Conservation (phyloP, 805 yeast species). For the Ogataea dorogensis region DNA sequence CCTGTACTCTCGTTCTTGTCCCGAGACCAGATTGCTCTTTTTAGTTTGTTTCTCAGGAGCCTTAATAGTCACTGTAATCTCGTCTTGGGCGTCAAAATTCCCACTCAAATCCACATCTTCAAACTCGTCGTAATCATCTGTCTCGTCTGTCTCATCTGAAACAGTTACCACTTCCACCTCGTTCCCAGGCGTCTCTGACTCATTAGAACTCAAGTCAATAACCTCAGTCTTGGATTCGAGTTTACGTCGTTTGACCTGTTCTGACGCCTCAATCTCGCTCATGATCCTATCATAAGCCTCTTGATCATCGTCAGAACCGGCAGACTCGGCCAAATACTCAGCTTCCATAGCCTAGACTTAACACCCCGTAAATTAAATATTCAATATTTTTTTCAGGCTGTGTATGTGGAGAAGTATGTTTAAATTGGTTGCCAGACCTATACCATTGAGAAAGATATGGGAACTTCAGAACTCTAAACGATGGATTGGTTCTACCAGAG, state of each 20-base stretch:
- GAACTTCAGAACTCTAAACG: no score
- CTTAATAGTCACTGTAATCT: conserved; percentile 27
- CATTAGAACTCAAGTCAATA: not conserved
- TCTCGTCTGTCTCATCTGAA: conserved; percentile 21
- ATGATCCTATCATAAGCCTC: not conserved
- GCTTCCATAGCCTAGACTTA: not conserved
- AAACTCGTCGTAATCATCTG: conserved; percentile 30
- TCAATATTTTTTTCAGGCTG: conserved; percentile 10
- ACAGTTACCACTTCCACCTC: conserved; percentile 6
- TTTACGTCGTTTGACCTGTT: not conserved
- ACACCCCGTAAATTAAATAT: conserved; percentile 1
- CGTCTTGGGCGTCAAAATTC: conserved; percentile 5
- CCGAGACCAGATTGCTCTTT: conserved; percentile 39
- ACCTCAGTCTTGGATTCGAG: not conserved
- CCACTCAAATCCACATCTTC: conserved; percentile 38
- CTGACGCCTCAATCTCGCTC: not conserved
- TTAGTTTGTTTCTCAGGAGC: conserved; percentile 18
- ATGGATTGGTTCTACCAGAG: conserved; percentile 1
- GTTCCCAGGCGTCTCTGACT: not conserved
- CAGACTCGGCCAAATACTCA: not conserved
- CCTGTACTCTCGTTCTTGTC: conserved; percentile 56
- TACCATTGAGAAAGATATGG: not conserved
- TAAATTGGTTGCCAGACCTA: conserved; percentile 1
- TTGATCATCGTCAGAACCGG: not conserved
- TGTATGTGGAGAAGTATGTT: conserved; percentile 9